Percentiles rank a stretch among this genome's conserved stretches.
Evolutionary conservation across 78 protist species (phyloP).

Genomic region (Reticulomyxa filosa): DNA sequence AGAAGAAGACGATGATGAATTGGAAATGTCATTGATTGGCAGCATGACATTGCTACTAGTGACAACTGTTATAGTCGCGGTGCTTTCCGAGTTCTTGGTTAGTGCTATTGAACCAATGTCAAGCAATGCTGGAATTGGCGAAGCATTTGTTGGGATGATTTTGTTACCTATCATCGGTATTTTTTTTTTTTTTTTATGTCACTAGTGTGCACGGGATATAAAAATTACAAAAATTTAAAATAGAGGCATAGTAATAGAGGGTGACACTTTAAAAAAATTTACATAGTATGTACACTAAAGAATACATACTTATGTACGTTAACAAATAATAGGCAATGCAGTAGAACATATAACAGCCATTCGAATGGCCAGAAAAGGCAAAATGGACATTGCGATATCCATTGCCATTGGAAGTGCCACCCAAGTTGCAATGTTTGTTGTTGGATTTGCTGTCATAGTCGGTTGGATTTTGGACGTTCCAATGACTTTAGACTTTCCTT

Average conservation of each 20-base stretch:
- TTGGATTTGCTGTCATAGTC: too few species aligned
- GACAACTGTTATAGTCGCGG: conserved; percentile 12
- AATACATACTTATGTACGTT: too few species aligned
- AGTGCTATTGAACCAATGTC: conserved; percentile 14
- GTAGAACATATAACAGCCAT: conserved; percentile 35
- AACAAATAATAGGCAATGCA: too few species aligned
- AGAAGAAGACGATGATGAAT: conserved; percentile 18
- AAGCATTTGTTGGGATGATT: conserved; percentile 10
- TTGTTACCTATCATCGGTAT: conserved; percentile 21
- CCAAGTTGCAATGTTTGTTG: too few species aligned
- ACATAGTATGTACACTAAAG: too few species aligned
- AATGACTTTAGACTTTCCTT: too few species aligned
- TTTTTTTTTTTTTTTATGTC: too few species aligned
- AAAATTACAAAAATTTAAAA: too few species aligned
- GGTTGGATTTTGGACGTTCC: too few species aligned
- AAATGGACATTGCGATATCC: conserved; percentile 26
- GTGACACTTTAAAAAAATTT: too few species aligned
- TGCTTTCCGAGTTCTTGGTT: conserved; percentile 11
- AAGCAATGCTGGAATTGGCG: background rate
- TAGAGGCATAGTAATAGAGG: too few species aligned
- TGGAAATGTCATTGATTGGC: background rate
- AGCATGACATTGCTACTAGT: background rate
- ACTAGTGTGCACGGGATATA: too few species aligned
- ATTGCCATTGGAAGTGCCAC: conserved; percentile 30
- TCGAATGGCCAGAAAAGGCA: conserved; percentile 2